phyloP scores from a whole-genome alignment of 2,329 filamentous ascomycete species.

The Cladosporium sp. region DNA sequence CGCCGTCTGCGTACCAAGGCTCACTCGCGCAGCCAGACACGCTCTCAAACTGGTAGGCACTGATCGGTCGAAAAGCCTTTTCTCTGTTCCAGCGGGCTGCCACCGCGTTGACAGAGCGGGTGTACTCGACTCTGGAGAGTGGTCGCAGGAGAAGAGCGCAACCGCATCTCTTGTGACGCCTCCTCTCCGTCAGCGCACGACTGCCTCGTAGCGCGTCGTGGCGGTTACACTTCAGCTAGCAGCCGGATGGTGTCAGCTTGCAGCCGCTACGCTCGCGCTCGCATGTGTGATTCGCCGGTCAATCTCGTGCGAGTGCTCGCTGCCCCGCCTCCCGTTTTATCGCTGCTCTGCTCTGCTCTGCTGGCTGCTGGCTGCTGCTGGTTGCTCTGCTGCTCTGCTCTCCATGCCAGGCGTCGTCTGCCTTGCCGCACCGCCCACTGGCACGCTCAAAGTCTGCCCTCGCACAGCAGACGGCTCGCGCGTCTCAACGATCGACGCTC shows the following conservation, averaged over 20 bases:
- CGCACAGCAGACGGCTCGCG: background rate
- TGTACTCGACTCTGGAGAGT: too few species aligned
- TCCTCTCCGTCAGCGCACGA: background rate
- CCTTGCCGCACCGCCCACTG: background rate
- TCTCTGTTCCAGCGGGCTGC: too few species aligned
- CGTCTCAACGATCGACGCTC: too few species aligned
- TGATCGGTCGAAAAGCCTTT: too few species aligned
- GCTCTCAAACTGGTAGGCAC: too few species aligned
- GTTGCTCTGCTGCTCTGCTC: background rate
- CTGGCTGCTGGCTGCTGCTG: background rate
- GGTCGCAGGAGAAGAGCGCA: background rate
- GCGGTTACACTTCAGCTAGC: constrained; percentile 4
- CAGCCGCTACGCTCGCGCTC: background rate
- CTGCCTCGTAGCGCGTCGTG: background rate
- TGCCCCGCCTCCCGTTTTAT: constrained; percentile 7
- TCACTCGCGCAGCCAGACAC: background rate
- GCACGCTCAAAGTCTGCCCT: background rate
- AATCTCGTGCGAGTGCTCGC: background rate
- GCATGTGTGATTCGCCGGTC: background rate
- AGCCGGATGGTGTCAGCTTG: background rate
- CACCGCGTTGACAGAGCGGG: too few species aligned
- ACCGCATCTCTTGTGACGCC: background rate
- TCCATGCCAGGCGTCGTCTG: background rate
- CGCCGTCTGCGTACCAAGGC: background rate
- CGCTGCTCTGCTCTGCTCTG: background rate